Evolutionary conservation across 306 rosid species (phyloP).

Genomic region (Gastrolobium bilobum): DNA sequence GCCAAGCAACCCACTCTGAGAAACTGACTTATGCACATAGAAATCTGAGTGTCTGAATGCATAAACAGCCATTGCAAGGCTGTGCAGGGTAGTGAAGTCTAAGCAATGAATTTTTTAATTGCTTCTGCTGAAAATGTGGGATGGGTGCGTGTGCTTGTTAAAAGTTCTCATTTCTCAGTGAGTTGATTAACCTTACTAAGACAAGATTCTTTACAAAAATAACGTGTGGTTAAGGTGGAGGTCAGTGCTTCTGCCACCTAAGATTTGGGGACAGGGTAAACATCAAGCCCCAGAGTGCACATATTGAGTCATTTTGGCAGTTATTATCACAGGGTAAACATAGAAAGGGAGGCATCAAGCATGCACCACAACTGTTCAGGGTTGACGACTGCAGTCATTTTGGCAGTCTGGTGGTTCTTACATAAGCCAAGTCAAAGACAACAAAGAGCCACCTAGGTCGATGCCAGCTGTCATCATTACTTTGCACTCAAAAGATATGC

Average conservation of each 20-base stretch:
- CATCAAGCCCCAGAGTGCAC: background rate
- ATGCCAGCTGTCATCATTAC: slow-evolving; percentile 16
- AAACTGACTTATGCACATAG: slow-evolving; percentile 13
- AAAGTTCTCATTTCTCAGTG: background rate
- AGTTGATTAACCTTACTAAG: slow-evolving; percentile 12
- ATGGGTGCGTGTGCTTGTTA: background rate
- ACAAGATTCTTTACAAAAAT: background rate
- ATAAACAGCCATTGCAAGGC: background rate
- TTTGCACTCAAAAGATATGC: slow-evolving; percentile 11
- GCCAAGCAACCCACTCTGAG: slow-evolving; percentile 26
- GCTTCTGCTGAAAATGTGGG: slow-evolving; percentile 17
- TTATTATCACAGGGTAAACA: background rate
- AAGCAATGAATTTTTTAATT: background rate
- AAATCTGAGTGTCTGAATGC: slow-evolving; percentile 3
- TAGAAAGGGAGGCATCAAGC: slow-evolving; percentile 4
- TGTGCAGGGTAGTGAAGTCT: slow-evolving; percentile 5
- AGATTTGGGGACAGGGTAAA: background rate
- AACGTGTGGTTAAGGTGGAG: slow-evolving; percentile 1
- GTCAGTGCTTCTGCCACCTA: background rate
- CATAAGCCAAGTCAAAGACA: slow-evolving; percentile 33
- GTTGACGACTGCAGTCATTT: background rate
- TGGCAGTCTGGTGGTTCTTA: slow-evolving; percentile 24
- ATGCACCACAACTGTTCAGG: slow-evolving; percentile 12
- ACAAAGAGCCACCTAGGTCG: slow-evolving; percentile 5
- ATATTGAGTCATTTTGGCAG: background rate